Base-by-base conservation (phyloP, 2,329 filamentous ascomycete genomes). In the Fusarium musae region DNA sequence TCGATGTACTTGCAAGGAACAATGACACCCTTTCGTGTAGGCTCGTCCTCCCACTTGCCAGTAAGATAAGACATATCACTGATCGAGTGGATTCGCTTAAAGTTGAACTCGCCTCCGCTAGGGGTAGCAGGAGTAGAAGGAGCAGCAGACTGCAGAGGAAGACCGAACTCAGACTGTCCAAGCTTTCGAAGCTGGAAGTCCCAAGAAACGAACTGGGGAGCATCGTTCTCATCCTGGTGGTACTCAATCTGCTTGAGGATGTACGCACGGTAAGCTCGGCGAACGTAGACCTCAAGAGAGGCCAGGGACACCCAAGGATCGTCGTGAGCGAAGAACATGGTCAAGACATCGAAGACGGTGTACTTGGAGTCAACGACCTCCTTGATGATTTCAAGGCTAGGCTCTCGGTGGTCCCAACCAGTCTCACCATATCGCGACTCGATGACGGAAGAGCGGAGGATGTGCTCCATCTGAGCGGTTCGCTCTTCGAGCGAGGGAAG, bases 311-410 rank as follows among this genome's bases (percentile, higher is more conserved):
- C 96, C 94, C 95, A 98, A 17, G 94, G 92, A 80, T 99, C 96
- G 46, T 93, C 90, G 83, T 99, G 95, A 39, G 92, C 93, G 80
- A 99, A 99, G 90, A 99, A 99, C 65, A 94, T 91, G 12, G 96
- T 93, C 75, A 99, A 84, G 23, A 99, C 96, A 80, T 99, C 96
- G 77, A 98, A 97, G 73, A 99, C 96, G 46, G 96, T 98, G 86
- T 97, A 98, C 85, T 97, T 97, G 61, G 96, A 98, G 83, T 99
- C 96, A 59, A 99, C 94, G 37, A 99, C 95, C 83, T 99, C 96
- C 87, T 97, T 97, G 85, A 99, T 92, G 73, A 97, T 87, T 28
- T 97, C 93, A 60, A 97, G 86, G 83, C 93, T 94, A 53, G 96
- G 96, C 83, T 98, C 93, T 75, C 96, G 90, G 85, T 99, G 96